A percentile compares a stretch with the other conserved stretches of the same genome.
Conservation (phyloP, 208 protist species). For the Trypanosoma boissoni region DNA sequence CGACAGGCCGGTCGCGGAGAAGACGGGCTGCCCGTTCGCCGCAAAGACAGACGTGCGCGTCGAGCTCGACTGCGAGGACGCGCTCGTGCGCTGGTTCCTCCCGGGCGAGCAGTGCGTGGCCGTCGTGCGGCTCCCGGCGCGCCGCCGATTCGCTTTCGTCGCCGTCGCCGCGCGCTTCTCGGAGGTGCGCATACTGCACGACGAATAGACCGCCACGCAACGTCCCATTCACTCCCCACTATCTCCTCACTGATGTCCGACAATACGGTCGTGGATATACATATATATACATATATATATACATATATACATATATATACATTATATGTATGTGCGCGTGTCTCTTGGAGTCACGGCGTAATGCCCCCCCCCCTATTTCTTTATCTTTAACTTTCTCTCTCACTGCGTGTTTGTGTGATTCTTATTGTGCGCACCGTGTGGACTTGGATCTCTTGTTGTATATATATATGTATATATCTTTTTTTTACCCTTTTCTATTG, state of each 20-base stretch:
- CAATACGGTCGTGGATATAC: no score
- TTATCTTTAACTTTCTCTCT: constrained; percentile 8
- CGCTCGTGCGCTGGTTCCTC: constrained; percentile 50
- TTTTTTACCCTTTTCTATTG: not conserved
- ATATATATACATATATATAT: no score
- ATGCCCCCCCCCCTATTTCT: no score
- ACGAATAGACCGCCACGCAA: constrained; percentile 4
- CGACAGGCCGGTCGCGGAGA: constrained; percentile 23
- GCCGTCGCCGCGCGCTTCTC: constrained; percentile 39
- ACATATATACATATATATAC: no score
- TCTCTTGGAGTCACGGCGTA: no score
- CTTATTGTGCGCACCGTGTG: not conserved
- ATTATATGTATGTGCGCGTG: no score
- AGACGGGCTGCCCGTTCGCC: constrained; percentile 37
- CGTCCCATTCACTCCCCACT: no score
- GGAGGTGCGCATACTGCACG: constrained; percentile 48
- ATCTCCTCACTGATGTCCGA: no score
- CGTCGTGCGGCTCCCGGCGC: constrained; percentile 49
- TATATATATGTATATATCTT: not conserved
- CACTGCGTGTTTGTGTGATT: not conserved
- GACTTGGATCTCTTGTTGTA: not conserved
- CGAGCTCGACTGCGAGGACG: constrained; percentile 49
- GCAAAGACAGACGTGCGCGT: constrained; percentile 33
- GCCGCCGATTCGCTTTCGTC: constrained; percentile 46
- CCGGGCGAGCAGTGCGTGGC: constrained; percentile 41